Conservation (phyloP, 768 basidiomycete species). For the Daedaleopsis nitida region DNA sequence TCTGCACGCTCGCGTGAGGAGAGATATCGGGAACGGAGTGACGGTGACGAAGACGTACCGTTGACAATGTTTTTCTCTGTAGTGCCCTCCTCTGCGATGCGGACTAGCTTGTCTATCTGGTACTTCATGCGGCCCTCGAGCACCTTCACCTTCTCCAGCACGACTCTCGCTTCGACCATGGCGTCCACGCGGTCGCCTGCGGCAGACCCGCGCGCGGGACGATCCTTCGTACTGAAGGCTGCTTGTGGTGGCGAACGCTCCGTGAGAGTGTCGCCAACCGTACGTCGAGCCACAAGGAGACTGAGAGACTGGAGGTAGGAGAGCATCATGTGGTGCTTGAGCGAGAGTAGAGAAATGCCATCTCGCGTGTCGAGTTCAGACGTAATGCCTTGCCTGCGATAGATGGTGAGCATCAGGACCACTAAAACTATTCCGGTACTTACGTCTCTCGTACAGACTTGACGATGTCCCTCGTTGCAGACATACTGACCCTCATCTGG, state of each 20-base stretch:
- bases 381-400: constrained; percentile 30
- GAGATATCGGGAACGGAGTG: not conserved
- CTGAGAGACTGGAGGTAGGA: constrained; percentile 85
- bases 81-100: constrained; percentile 64
- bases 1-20: constrained; percentile 48
- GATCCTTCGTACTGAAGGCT: constrained; percentile 54
- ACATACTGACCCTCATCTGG: constrained; percentile 64
- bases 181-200: constrained; percentile 78
- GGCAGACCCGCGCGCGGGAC: constrained; percentile 55
- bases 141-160: constrained; percentile 85
- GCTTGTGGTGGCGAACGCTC: constrained; percentile 49
- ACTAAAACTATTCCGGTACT: constrained; percentile 21
- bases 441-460: constrained; percentile 59
- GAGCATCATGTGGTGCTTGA: constrained; percentile 83
- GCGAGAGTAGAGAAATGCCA: constrained; percentile 88
- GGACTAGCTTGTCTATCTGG: constrained; percentile 93
- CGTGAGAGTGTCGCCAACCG: constrained; percentile 63
- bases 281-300: constrained; percentile 70
- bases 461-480: constrained; percentile 59
- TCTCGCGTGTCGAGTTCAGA: constrained; percentile 56
- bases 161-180: constrained; percentile 76
- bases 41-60: constrained; percentile 52
- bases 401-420: not conserved
- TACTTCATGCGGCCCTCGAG: constrained; percentile 89
- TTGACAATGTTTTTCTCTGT: constrained; percentile 48